Conservation (phyloP, 352 stramenopile genomes). For the Phytophthora citricola region DNA sequence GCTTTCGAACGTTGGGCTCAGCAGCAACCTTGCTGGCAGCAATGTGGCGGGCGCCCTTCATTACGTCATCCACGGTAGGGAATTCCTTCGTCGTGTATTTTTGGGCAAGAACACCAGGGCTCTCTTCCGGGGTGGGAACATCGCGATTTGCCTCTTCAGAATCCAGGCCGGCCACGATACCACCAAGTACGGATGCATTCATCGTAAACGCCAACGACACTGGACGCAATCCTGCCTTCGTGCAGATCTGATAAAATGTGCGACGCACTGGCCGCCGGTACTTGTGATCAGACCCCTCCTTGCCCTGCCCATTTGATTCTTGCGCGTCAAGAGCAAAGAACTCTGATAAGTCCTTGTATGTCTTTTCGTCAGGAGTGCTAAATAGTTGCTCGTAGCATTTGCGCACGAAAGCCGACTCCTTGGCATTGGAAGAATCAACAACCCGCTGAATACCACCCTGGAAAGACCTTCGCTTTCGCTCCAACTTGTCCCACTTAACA, state of each 20-base stretch:
- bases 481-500: constrained; percentile 89
- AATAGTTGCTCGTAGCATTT: constrained; percentile 86
- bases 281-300: constrained; percentile 58
- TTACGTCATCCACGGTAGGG: constrained; percentile 84
- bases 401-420: constrained; percentile 83
- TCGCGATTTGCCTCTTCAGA: constrained; percentile 70
- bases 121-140: constrained; percentile 81
- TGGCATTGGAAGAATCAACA: constrained; percentile 70
- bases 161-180: constrained; percentile 74
- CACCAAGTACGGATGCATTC: constrained; percentile 85
- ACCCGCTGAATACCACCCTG: constrained; percentile 72
- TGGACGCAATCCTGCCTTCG: constrained; percentile 78
- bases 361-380: constrained; percentile 78
- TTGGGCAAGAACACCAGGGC: constrained; percentile 66
- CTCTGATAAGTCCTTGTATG: constrained; percentile 86
- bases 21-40: constrained; percentile 84
- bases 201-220: constrained; percentile 85
- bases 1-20: constrained; percentile 87
- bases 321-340: constrained; percentile 85
- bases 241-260: constrained; percentile 92
- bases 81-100: constrained; percentile 89
- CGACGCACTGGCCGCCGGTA: constrained; percentile 80
- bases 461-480: constrained; percentile 83
- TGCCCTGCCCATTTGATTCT: constrained; percentile 60
- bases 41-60: constrained; percentile 90